Conservation (phyloP, 495 filamentous ascomycete species). For the Aspergillus homomorphus region DNA sequence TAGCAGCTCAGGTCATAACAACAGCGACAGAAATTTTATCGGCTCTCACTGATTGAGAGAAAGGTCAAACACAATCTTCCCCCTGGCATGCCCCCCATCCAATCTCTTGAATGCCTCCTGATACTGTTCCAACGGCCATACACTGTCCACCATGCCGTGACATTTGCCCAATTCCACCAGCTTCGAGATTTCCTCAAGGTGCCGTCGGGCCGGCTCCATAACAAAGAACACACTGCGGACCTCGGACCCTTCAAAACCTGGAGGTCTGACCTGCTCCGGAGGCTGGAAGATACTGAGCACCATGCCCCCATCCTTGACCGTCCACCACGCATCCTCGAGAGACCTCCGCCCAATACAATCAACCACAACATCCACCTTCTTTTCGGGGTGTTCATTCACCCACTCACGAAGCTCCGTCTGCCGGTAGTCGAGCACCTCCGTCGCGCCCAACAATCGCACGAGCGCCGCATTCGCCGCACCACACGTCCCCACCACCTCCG, state of each 20-base stretch:
- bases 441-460: conserved; percentile 44
- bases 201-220: conserved; percentile 37
- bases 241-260: conserved; percentile 16
- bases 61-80: conserved; percentile 43
- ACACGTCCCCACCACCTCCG: conserved; percentile 39
- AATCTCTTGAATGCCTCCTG: conserved; percentile 44
- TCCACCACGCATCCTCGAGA: conserved; percentile 46
- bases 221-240: conserved; percentile 45
- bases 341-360: conserved; percentile 49
- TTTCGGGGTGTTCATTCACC: conserved; percentile 21
- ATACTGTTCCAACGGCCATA: conserved; percentile 45
- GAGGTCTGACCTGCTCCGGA: conserved; percentile 42
- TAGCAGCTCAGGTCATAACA: no score
- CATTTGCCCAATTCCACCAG: conserved; percentile 42
- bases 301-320: conserved; percentile 38
- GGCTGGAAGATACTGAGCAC: conserved; percentile 52
- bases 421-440: conserved; percentile 47
- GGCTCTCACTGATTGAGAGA: conserved; percentile 8
- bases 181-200: conserved; percentile 41
- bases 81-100: conserved; percentile 39
- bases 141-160: conserved; percentile 44
- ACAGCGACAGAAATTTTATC: not conserved
- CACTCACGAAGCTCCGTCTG: conserved; percentile 33
- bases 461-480: conserved; percentile 41
- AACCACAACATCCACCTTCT: conserved; percentile 49